Evolutionary conservation across 768 basidiomycete species (phyloP), one percentile per base, ranked within the genome.

Genomic region (Mycena rebaudengoi): DNA sequence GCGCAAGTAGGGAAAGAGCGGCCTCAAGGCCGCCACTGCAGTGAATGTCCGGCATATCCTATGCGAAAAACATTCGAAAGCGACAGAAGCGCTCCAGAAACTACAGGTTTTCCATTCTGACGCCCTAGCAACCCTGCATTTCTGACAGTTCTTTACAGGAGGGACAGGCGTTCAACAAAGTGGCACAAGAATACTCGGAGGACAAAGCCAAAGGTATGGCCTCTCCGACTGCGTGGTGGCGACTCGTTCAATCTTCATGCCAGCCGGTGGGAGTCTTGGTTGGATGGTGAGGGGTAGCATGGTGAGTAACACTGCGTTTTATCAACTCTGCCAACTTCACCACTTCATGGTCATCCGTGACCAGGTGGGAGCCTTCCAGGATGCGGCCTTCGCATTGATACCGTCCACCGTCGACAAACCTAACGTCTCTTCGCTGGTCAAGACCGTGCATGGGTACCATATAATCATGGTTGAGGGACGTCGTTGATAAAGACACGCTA

Each of bases 401-500:
- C 92, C 93, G 3, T 95, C 94, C 8, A 85, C 90, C 4, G 86
- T 91, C 64, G 93, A 94, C 76, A 94, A 91, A 66, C 93, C 94
- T 4, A 78, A 85, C 50, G 71, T 86, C 18, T 91, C 92, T 2
- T 77, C 87, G 16, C 84, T 95, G 49, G 89, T 95, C 32, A 95
- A 94, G 78, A 95, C 94, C 7, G 86, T 84, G 64, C 89, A 89
- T 71, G 94, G 94, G 14, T 95, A 95, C 76, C 94, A 95, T 73
- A 89, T 95, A 70, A 94, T 95, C 74, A 92, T 95, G 91, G 93
- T 94, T 7, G 93, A 95, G 78, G 93, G 92, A 18, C 86, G 93
- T 35, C 86, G 91, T 33, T 88, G 30, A 44, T 6, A 39, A 20
- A 25, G 12, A 44, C 21, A 60, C 59, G 35, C 35, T n/a, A n/a